These are phyloP conservation scores for Apiotrichum akiyoshidainum DNA, from an alignment of 1,284 basidiomycete genomes.

Conservation along the genomic window DNA sequence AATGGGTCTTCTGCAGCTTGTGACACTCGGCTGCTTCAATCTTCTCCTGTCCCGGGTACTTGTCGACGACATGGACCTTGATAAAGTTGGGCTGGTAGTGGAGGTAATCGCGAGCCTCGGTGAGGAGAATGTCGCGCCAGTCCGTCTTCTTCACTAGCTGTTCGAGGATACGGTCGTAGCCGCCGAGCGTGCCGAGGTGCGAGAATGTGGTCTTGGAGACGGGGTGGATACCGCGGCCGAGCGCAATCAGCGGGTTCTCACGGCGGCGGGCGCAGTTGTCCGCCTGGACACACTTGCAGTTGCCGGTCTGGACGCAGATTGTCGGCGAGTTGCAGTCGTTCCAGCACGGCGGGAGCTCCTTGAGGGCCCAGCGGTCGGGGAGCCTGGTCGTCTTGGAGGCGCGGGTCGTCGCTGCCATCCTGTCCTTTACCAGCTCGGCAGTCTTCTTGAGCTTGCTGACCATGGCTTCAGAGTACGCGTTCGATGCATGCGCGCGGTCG, in stretches of 20 bases:
- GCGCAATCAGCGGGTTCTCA: conserved; percentile 36
- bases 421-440: not conserved
- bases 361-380: conserved; percentile 44
- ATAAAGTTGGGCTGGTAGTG: conserved; percentile 35
- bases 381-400: not conserved
- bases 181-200: conserved; percentile 27
- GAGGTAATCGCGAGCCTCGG: conserved; percentile 40
- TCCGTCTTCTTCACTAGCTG: conserved; percentile 30
- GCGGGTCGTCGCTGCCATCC: not conserved
- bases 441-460: conserved; percentile 1
- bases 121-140: conserved; percentile 46
- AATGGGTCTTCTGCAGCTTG: conserved; percentile 42
- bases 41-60: conserved; percentile 35
- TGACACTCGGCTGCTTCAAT: conserved; percentile 43
- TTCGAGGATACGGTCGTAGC: conserved; percentile 27
- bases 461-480: conserved; percentile 23
- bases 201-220: conserved; percentile 10
- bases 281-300: conserved; percentile 48
- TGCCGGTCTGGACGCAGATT: conserved; percentile 49
- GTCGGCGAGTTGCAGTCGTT: conserved; percentile 49
- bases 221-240: conserved; percentile 15
- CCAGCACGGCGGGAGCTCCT: conserved; percentile 45
- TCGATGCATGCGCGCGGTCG: conserved; percentile 33
- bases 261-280: conserved; percentile 41
- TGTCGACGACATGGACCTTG: conserved; percentile 46